phyloP scores from a whole-genome alignment of 441 rosid species.

The Omphalea diandra region DNA sequence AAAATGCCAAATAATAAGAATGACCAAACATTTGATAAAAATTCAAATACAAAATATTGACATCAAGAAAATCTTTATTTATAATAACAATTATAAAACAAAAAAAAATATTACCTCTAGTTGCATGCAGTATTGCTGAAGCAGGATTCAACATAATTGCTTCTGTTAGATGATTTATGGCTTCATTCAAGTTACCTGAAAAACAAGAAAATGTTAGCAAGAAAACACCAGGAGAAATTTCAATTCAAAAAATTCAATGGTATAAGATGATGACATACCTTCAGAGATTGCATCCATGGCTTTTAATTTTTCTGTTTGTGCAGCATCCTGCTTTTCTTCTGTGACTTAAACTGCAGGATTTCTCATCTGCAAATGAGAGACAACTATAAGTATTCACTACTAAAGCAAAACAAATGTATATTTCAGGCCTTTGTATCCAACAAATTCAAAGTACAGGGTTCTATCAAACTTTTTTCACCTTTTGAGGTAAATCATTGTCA shows the following conservation, averaged over 20 bases:
- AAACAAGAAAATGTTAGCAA: not conserved
- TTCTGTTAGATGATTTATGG: conserved; percentile 71
- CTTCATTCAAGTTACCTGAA: conserved; percentile 72
- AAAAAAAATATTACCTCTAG: conserved; percentile 52
- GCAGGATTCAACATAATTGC: conserved; percentile 77
- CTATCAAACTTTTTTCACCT: conserved; percentile 46
- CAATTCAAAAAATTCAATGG: not conserved
- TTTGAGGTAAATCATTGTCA: conserved; percentile 85
- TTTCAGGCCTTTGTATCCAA: conserved; percentile 30
- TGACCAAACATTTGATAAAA: conserved; percentile 35
- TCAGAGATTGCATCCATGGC: conserved; percentile 80
- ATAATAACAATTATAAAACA: not conserved
- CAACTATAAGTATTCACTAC: not conserved
- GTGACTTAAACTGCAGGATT: conserved; percentile 62
- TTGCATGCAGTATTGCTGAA: conserved; percentile 85
- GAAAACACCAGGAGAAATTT: not conserved
- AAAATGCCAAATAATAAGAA: not conserved
- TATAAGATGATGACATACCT: conserved; percentile 45
- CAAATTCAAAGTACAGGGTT: conserved; percentile 4
- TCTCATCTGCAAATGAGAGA: conserved; percentile 64
- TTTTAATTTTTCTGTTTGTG: conserved; percentile 67
- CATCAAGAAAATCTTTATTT: not conserved
- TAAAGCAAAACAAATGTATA: not conserved
- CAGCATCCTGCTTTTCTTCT: conserved; percentile 75
- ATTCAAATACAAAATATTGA: not conserved